A percentile compares a stretch with the other conserved stretches of the same genome.
Conservation (phyloP, 2,329 filamentous ascomycete species). For the Rutstroemia sydowiana region DNA sequence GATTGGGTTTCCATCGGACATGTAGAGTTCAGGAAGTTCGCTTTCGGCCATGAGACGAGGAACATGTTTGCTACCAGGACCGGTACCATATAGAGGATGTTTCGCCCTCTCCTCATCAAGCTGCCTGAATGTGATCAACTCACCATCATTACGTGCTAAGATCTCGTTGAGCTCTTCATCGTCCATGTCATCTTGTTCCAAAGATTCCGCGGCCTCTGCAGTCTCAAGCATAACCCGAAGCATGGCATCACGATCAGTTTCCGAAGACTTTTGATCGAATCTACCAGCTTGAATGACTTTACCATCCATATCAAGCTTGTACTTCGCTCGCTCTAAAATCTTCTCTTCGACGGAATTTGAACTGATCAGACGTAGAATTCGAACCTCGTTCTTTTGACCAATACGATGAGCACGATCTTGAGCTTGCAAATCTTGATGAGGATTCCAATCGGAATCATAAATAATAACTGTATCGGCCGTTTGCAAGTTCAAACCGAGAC, state of each 20-base stretch:
- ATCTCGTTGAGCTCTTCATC: conserved; percentile 96
- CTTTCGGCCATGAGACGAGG: conserved; percentile 79
- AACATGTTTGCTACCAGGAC: conserved; percentile 51
- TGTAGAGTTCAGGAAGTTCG: conserved; percentile 90
- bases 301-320: conserved; percentile 96
- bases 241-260: conserved; percentile 96
- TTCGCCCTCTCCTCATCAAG: conserved; percentile 70
- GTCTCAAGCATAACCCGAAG: conserved; percentile 86
- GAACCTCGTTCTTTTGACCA: conserved; percentile 91
- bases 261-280: conserved; percentile 98
- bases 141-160: conserved; percentile 79
- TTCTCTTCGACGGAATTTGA: conserved; percentile 99
- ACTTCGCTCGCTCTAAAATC: conserved; percentile 88
- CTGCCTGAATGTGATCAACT: conserved; percentile 70
- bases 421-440: conserved; percentile 92
- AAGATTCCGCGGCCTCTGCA: conserved; percentile 58
- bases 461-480: conserved; percentile 96
- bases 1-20: conserved; percentile 76
- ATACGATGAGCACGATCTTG: conserved; percentile 99
- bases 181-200: conserved; percentile 94
- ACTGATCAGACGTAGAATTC: conserved; percentile 90
- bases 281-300: conserved; percentile 97
- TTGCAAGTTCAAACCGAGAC: conserved; percentile 98
- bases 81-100: conserved; percentile 64
- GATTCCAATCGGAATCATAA: conserved; percentile 99